Conservation (phyloP, 345 rosid species). For the Boechera stricta region DNA sequence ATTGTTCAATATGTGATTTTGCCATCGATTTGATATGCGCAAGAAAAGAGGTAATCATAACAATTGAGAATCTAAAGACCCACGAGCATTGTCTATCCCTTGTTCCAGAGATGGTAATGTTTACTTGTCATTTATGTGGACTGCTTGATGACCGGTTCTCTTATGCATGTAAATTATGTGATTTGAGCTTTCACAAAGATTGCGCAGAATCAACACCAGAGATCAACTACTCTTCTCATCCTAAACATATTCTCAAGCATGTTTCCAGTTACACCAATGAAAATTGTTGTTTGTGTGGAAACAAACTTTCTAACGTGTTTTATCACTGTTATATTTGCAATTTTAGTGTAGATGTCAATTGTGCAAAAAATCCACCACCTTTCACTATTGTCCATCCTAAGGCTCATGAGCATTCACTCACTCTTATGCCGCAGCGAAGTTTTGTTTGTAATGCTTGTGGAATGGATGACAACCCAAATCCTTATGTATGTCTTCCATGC, state of each 20-base stretch:
- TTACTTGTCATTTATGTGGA: conserved; percentile 28
- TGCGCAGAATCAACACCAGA: conserved; percentile 27
- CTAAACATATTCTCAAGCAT: conserved; percentile 25
- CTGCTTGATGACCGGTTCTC: conserved; percentile 20
- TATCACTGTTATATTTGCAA: conserved; percentile 27
- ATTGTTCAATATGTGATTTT: no score
- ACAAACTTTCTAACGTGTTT: conserved; percentile 9
- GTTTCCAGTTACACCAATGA: background rate
- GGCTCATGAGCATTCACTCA: conserved; percentile 25
- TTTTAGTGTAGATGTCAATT: conserved; percentile 18
- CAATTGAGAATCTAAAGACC: background rate
- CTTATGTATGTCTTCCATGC: conserved; percentile 30
- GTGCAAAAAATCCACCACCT: conserved; percentile 29
- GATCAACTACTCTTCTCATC: conserved; percentile 17
- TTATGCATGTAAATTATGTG: conserved; percentile 24
- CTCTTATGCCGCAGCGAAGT: conserved; percentile 15
- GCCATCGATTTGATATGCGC: no score
- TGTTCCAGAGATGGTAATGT: conserved; percentile 4
- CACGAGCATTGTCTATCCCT: conserved; percentile 18
- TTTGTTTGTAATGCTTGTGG: conserved; percentile 34
- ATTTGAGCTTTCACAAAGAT: conserved; percentile 27
- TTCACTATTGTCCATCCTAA: conserved; percentile 1
- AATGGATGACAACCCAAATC: conserved; percentile 22
- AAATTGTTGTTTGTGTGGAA: conserved; percentile 16
- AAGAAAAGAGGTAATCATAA: no score